These are phyloP conservation scores for Teratosphaeria epicoccoides DNA, from an alignment of 2,329 filamentous ascomycete genomes.

Conservation along the genomic window DNA sequence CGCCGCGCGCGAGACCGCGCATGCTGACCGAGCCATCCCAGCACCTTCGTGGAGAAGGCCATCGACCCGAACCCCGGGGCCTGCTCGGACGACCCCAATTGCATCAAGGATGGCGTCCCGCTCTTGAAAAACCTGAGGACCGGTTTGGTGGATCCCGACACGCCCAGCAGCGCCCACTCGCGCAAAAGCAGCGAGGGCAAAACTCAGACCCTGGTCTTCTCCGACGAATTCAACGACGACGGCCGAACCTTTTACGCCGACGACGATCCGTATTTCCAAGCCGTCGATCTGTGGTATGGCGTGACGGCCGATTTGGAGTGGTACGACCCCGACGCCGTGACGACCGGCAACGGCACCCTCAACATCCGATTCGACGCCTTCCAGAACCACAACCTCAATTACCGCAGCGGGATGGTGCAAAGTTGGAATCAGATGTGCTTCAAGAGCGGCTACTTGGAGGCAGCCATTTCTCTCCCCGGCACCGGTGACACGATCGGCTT, in stretches of 20 bases:
- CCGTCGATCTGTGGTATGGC: slow-evolving; percentile 61
- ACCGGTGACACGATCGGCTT: slow-evolving; percentile 56
- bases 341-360: slow-evolving; percentile 51
- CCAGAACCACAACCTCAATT: slow-evolving; percentile 54
- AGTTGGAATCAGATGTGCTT: slow-evolving; percentile 67
- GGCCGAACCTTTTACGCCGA: slow-evolving; percentile 61
- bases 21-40: slow-evolving; percentile 22
- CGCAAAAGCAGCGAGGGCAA: slow-evolving; percentile 50
- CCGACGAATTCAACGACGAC: slow-evolving; percentile 59
- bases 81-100: slow-evolving; percentile 35
- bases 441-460: slow-evolving; percentile 59
- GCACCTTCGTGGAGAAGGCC: slow-evolving; percentile 46
- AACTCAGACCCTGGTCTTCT: slow-evolving; percentile 54
- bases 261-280: slow-evolving; percentile 60
- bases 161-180: slow-evolving; percentile 46
- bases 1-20: not conserved
- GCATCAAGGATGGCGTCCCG: slow-evolving; percentile 38
- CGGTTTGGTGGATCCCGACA: slow-evolving; percentile 57
- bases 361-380: slow-evolving; percentile 56
- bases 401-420: slow-evolving; percentile 63
- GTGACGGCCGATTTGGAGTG: slow-evolving; percentile 59
- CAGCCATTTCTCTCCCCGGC: slow-evolving; percentile 59
- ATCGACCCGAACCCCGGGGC: slow-evolving; percentile 26
- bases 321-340: slow-evolving; percentile 25
- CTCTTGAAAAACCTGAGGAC: slow-evolving; percentile 50